Conservation (phyloP, 1,139 yeast species). For the Lodderomyces theae region DNA sequence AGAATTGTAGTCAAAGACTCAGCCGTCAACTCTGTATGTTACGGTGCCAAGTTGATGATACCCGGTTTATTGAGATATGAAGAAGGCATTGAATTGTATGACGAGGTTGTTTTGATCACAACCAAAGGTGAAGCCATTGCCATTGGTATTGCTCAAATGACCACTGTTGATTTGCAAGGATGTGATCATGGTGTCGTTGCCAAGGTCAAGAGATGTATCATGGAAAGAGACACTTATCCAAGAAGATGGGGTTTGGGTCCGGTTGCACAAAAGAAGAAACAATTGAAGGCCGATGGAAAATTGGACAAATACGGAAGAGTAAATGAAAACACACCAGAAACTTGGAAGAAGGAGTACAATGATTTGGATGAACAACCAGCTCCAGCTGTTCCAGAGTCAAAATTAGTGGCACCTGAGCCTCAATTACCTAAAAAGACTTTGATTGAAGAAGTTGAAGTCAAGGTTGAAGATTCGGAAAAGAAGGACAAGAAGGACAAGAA, state of each 20-base stretch:
- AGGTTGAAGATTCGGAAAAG: constrained; percentile 25
- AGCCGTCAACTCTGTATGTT: constrained; percentile 97
- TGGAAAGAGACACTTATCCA: constrained; percentile 99
- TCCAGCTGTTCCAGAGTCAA: constrained; percentile 47
- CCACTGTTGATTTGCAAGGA: constrained; percentile 92
- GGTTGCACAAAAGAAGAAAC: constrained; percentile 97
- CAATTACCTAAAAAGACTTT: constrained; percentile 50
- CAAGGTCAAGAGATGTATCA: constrained; percentile 96
- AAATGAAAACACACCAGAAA: constrained; percentile 89
- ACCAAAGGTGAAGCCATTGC: constrained; percentile 99
- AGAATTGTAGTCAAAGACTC: constrained; percentile 97
- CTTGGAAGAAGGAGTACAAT: constrained; percentile 86
- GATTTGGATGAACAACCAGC: constrained; percentile 72
- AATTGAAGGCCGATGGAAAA: constrained; percentile 95
- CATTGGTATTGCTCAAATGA: constrained; percentile 97
- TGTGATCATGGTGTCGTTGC: constrained; percentile 99
- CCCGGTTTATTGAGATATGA: constrained; percentile 98
- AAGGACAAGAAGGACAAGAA: constrained; percentile 43
- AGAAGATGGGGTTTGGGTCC: constrained; percentile 99
- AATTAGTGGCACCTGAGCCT: constrained; percentile 49
- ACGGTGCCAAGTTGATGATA: constrained; percentile 98
- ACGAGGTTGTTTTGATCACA: constrained; percentile 96
- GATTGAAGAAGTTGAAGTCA: constrained; percentile 30
- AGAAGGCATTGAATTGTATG: constrained; percentile 95
- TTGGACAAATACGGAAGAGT: constrained; percentile 92